Evolutionary conservation across 768 basidiomycete genomes (phyloP).

Genomic region (Crassisporium funariophilum): DNA sequence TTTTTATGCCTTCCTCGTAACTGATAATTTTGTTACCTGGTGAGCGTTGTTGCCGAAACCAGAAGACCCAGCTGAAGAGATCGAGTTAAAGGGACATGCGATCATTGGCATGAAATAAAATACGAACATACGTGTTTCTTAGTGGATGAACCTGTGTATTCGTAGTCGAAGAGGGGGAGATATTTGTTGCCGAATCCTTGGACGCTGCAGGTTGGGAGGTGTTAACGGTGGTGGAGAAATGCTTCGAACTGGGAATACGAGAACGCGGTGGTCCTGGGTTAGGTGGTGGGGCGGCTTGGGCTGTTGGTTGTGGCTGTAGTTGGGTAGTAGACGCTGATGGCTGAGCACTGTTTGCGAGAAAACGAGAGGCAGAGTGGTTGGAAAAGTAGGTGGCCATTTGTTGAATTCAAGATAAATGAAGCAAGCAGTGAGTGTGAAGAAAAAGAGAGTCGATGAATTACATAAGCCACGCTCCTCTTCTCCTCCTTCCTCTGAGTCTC

Average conservation of each 20-base stretch:
- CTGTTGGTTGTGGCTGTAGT: conserved; percentile 24
- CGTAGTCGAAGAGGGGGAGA: conserved; percentile 36
- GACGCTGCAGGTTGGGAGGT: conserved; percentile 44
- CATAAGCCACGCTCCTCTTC: conserved; percentile 28
- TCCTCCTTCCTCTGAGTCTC: conserved; percentile 21
- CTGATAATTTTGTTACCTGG: conserved; percentile 88
- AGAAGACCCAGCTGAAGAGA: conserved; percentile 78
- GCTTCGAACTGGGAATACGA: conserved; percentile 65
- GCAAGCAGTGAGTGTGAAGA: conserved; percentile 17
- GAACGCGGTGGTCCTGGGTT: conserved; percentile 34
- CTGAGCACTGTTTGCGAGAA: conserved; percentile 53
- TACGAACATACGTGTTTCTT: conserved; percentile 87
- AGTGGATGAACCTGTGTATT: conserved; percentile 64
- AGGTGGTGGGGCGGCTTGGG: conserved; percentile 21
- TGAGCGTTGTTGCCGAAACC: conserved; percentile 88
- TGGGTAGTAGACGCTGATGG: conserved; percentile 25
- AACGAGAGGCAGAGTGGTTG: conserved; percentile 77
- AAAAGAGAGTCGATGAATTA: conserved; percentile 27
- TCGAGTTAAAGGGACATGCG: conserved; percentile 21
- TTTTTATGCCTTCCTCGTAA: conserved; percentile 95
- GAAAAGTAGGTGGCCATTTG: conserved; percentile 79
- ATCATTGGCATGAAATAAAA: conserved; percentile 29
- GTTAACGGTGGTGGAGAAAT: conserved; percentile 57
- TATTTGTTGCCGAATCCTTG: conserved; percentile 41
- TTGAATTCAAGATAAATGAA: conserved; percentile 12